Evolutionary conservation across 495 filamentous ascomycete genomes (phyloP).

Genomic region (Patellaria atrata): DNA sequence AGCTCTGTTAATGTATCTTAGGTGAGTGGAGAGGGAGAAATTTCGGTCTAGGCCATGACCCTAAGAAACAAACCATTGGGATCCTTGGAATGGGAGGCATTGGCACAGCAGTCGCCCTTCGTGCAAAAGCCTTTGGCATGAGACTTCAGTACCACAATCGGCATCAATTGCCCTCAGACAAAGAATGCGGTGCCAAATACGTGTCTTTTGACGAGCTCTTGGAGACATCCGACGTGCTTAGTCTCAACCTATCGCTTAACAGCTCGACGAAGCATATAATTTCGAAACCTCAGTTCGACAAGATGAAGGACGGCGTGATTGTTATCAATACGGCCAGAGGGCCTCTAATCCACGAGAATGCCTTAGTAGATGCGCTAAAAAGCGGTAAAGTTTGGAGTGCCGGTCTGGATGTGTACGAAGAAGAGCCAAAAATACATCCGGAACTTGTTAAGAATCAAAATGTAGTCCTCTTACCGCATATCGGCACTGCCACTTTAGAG

Average conservation of each 20-base stretch:
- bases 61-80: constrained; percentile 25
- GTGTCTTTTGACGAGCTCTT: constrained; percentile 28
- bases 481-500: constrained; percentile 26
- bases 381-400: constrained; percentile 25
- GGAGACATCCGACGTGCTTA: constrained; percentile 26
- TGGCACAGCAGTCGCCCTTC: constrained; percentile 34
- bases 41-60: constrained; percentile 31
- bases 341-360: constrained; percentile 27
- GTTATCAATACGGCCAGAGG: constrained; percentile 28
- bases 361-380: constrained; percentile 26
- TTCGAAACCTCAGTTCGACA: constrained; percentile 21
- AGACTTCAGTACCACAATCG: constrained; percentile 29
- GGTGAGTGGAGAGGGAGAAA: constrained; percentile 33
- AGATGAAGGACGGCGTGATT: constrained; percentile 26
- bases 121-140: constrained; percentile 28
- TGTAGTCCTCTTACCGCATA: constrained; percentile 26
- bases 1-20: constrained; percentile 1
- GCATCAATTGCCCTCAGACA: constrained; percentile 12
- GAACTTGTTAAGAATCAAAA: constrained; percentile 22
- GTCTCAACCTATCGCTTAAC: constrained; percentile 26
- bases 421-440: constrained; percentile 25
- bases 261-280: constrained; percentile 26
- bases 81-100: constrained; percentile 87
- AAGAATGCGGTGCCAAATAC: constrained; percentile 25
- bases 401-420: constrained; percentile 29